Percentiles rank a stretch among this genome's conserved stretches.
These are phyloP conservation scores for Chenopodium suecicum DNA, from an alignment of 148 eudicot genomes.

Conservation along the genomic window DNA sequence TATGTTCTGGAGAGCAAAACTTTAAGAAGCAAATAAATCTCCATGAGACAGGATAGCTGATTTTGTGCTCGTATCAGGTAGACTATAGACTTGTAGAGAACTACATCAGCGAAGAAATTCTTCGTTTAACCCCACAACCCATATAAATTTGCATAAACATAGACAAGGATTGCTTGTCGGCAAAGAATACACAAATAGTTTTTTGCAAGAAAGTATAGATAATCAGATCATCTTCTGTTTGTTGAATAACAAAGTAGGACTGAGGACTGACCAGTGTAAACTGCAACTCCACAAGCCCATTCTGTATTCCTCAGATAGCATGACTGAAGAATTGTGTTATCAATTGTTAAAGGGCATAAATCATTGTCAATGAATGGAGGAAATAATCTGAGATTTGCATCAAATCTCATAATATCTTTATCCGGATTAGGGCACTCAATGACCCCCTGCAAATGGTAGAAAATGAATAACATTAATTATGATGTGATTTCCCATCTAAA, in stretches of 20 bases:
- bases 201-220: background rate
- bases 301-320: constrained; percentile 97
- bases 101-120: background rate
- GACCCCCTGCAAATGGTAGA: constrained; percentile 65
- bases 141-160: background rate
- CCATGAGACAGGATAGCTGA: background rate
- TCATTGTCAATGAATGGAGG: constrained; percentile 98
- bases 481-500: background rate
- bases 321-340: constrained; percentile 93
- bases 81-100: background rate
- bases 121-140: background rate
- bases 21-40: background rate
- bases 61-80: background rate
- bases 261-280: constrained; percentile 74
- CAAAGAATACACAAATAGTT: background rate
- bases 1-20: no score
- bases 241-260: background rate
- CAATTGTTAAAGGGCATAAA: constrained; percentile 84
- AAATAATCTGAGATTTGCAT: constrained; percentile 90
- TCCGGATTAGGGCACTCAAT: constrained; percentile 94
- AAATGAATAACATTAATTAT: constrained; percentile 11
- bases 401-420: constrained; percentile 90
- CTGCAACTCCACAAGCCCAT: constrained; percentile 99
- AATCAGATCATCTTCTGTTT: background rate
- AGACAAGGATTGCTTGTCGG: background rate